Conservation (phyloP, 2,329 filamentous ascomycete species). For the Cryoendolithus antarcticus region DNA sequence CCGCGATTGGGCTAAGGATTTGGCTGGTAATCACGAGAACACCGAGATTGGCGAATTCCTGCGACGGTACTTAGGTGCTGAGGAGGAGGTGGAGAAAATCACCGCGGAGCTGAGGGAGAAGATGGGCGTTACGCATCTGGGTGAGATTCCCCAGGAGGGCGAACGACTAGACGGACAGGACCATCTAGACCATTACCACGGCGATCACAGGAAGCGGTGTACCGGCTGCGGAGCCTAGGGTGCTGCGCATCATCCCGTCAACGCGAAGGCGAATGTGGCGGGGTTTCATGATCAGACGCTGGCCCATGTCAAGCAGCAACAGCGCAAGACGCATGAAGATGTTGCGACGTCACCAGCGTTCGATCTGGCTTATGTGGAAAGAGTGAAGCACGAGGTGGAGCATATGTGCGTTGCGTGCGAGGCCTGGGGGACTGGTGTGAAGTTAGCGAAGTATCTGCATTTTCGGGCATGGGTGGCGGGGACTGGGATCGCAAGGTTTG, state of each 20-base stretch:
- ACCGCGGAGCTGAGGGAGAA: constrained; percentile 62
- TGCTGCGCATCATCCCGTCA: neutral
- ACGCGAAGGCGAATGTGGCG: too few species aligned
- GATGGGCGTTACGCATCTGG: constrained; percentile 33
- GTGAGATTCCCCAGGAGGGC: constrained; percentile 26
- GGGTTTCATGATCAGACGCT: too few species aligned
- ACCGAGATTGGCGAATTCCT: constrained; percentile 82
- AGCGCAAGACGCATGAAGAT: too few species aligned
- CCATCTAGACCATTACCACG: constrained; percentile 27
- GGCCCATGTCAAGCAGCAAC: too few species aligned
- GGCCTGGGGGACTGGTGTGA: too few species aligned
- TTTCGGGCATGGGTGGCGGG: too few species aligned
- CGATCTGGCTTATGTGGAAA: too few species aligned
- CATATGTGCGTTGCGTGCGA: too few species aligned
- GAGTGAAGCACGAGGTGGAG: too few species aligned
- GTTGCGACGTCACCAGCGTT: too few species aligned
- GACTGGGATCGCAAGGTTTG: too few species aligned
- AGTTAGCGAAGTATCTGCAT: too few species aligned
- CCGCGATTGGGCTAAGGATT: constrained; percentile 44
- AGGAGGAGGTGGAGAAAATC: constrained; percentile 67
- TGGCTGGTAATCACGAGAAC: constrained; percentile 87
- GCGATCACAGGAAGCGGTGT: constrained; percentile 15
- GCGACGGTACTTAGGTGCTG: constrained; percentile 62
- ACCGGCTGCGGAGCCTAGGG: constrained; percentile 12
- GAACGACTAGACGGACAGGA: constrained; percentile 35